These are phyloP conservation scores for Meyerozyma sp. DNA, from an alignment of 1,139 yeast species.

Conservation along the genomic window DNA sequence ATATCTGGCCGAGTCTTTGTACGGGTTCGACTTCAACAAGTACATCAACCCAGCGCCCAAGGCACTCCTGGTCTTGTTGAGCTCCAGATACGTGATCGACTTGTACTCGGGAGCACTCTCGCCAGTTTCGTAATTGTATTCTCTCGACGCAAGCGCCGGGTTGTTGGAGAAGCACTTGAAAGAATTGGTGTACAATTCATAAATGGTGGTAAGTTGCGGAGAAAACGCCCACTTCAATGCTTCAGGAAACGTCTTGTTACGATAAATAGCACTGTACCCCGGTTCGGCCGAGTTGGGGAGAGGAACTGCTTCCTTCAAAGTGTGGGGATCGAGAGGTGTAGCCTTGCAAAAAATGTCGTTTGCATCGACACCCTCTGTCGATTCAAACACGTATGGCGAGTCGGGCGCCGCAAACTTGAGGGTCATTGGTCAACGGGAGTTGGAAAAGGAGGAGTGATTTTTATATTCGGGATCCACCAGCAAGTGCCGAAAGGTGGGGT, in stretches of 20 bases:
- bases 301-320: conserved; percentile 15
- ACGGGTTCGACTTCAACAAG: conserved; percentile 16
- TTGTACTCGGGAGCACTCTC: conserved; percentile 10
- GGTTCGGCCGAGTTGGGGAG: conserved; percentile 24
- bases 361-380: conserved; percentile 7
- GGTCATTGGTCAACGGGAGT: neutral
- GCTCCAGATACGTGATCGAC: conserved; percentile 12
- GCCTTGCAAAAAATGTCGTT: conserved; percentile 13
- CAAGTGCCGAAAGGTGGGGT: neutral
- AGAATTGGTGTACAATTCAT: neutral
- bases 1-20: conserved; percentile 10
- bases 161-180: conserved; percentile 6
- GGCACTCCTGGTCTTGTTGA: conserved; percentile 9
- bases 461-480: neutral
- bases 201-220: conserved; percentile 3
- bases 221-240: conserved; percentile 18
- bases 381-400: conserved; percentile 16
- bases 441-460: neutral
- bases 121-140: conserved; percentile 14
- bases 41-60: conserved; percentile 19
- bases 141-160: conserved; percentile 14
- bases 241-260: conserved; percentile 22
- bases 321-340: conserved; percentile 20
- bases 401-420: conserved; percentile 6
- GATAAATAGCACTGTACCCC: conserved; percentile 29